Evolutionary conservation across 441 rosid species (phyloP).

Genomic region (Eutrema salsugineum): DNA sequence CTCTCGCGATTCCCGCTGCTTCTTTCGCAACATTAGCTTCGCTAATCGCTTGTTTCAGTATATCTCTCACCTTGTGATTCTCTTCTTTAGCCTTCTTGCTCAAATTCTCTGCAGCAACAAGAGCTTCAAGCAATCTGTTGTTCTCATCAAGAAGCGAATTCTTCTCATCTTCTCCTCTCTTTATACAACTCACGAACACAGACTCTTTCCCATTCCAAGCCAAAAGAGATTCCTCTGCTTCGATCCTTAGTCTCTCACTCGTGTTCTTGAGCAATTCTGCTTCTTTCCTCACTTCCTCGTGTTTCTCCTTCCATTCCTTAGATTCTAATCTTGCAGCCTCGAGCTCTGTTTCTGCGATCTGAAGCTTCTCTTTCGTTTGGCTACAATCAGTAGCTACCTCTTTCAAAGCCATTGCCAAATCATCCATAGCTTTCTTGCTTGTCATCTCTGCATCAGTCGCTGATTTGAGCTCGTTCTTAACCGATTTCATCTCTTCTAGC

Average conservation of each 20-base stretch:
- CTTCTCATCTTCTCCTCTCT: conserved; percentile 73
- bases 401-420: conserved; percentile 64
- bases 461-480: conserved; percentile 48
- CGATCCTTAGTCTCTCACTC: conserved; percentile 59
- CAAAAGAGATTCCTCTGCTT: conserved; percentile 72
- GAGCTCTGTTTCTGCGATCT: conserved; percentile 39
- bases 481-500: conserved; percentile 34
- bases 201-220: conserved; percentile 87
- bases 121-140: conserved; percentile 39
- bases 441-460: conserved; percentile 66
- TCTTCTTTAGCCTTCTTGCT: conserved; percentile 54
- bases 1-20: conserved; percentile 67
- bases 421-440: conserved; percentile 86
- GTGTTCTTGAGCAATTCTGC: conserved; percentile 54
- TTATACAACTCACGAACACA: conserved; percentile 63
- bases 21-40: conserved; percentile 89
- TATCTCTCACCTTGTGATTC: conserved; percentile 63
- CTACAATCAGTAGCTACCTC: conserved; percentile 69
- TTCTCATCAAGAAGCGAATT: conserved; percentile 45
- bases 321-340: conserved; percentile 37
- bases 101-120: conserved; percentile 38
- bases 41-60: conserved; percentile 78
- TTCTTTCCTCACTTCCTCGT: conserved; percentile 50
- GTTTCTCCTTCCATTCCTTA: conserved; percentile 34
- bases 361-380: conserved; percentile 53